Percentiles rank a stretch among this genome's conserved stretches.
Evolutionary conservation across 345 rosid genomes (phyloP).

Genomic region (Populus davidiana): DNA sequence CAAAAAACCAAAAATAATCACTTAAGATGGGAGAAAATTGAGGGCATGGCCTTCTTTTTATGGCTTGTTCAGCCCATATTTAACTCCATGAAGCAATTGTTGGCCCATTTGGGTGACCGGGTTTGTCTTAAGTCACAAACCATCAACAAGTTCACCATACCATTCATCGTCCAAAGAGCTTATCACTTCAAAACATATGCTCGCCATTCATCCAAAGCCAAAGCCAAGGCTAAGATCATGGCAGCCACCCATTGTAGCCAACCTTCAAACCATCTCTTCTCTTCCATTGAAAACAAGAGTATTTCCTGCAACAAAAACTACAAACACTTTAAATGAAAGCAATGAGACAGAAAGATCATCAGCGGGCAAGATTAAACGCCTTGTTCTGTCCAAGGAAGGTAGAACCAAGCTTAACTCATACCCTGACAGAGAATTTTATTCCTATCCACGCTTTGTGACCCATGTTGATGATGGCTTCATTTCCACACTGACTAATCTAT

Average conservation of each 20-base stretch:
- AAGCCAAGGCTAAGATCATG: constrained; percentile 26
- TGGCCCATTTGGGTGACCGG: too few relatives aligned
- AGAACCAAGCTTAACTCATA: constrained; percentile 56
- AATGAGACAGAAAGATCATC: constrained; percentile 35
- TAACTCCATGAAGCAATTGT: too few relatives aligned
- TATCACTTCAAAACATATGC: constrained; percentile 15
- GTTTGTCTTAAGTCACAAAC: too few relatives aligned
- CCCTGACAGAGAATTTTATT: constrained; percentile 70
- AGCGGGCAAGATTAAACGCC: constrained; percentile 63
- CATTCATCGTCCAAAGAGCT: background rate
- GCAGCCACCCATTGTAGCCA: constrained; percentile 14
- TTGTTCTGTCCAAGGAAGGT: constrained; percentile 60
- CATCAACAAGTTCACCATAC: too few relatives aligned
- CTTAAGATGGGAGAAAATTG: too few relatives aligned
- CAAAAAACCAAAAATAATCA: too few relatives aligned
- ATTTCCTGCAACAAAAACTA: constrained; percentile 20
- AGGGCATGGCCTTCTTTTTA: too few relatives aligned
- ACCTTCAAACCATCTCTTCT: constrained; percentile 11
- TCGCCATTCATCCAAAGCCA: constrained; percentile 23
- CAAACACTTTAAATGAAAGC: constrained; percentile 31
- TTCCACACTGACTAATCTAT: constrained; percentile 56
- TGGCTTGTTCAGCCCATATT: too few relatives aligned
- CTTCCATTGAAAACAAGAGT: constrained; percentile 17
- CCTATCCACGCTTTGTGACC: constrained; percentile 74
- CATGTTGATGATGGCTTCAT: constrained; percentile 81